Evolutionary conservation across 495 filamentous ascomycete species (phyloP), one percentile per base, ranked within the genome.

Genomic region (Haplographium delicatum): DNA sequence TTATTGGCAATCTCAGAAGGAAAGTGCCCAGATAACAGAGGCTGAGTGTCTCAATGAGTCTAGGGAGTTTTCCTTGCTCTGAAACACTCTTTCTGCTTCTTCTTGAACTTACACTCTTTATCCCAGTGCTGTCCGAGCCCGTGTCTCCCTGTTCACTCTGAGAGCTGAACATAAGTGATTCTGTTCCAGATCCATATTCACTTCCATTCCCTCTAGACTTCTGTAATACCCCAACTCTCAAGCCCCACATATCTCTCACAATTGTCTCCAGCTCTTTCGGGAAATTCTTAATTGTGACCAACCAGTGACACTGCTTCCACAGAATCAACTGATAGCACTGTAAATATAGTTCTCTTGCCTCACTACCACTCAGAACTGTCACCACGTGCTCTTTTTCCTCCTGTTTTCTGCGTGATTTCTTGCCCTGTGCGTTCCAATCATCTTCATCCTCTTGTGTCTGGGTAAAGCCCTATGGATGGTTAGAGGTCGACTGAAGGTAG

Each of bases 311-410:
- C 71, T 91, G 86, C 63, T 88, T 86, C 70, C 82, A 79, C 1
- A 91, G 67, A 24, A 98, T 79, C n/a, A 96, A 68, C 66, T 97
- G 93, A 45, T 88, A 81, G 57, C 77, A 83, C 63, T 91, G 83
- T 30, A 98, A 68, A 65, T 83, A 95, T n/a, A 95, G 74, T 52
- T 85, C 78, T 46, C 77, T 74, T 22, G 84, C 91, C 34, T 79
- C 69, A 40, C 72, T 71, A 44, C 88, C 89, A 7, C 68, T 63
- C 44, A 82, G 72, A 43, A 73, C 73, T 1, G 34, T 50, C 18
- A 44, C 8, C 7, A 61, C 60, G 58, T 67, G 80, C 68, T 79
- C 79, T 35, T 62, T 65, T 19, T 65, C 78, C 35, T 72, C 73
- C 45, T 74, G 74, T 50, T 75, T 80, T 58, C 72, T 65, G 27